Evolutionary conservation across 768 basidiomycete genomes (phyloP).

Genomic region (Tricholoma terreum): DNA sequence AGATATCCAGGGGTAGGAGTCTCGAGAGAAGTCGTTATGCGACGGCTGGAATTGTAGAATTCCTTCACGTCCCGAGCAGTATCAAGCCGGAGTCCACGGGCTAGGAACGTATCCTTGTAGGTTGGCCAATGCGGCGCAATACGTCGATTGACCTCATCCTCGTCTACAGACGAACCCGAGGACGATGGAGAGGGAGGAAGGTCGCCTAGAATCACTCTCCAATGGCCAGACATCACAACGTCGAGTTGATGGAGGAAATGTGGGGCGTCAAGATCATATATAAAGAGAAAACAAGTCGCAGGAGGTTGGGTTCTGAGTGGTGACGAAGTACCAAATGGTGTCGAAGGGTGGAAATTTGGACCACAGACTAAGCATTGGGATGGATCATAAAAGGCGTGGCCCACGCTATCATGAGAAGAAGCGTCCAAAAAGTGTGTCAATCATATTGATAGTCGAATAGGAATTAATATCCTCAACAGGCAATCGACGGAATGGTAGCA

Average conservation of each 20-base stretch:
- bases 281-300: not conserved
- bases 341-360: constrained; percentile 3
- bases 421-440: constrained; percentile 26
- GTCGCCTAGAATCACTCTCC: constrained; percentile 22
- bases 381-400: not conserved
- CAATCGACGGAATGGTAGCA: constrained; percentile 31
- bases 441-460: constrained; percentile 26
- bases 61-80: constrained; percentile 66
- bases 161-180: constrained; percentile 50
- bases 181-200: constrained; percentile 40
- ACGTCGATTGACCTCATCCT: constrained; percentile 60
- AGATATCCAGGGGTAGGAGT: constrained; percentile 29
- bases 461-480: constrained; percentile 29
- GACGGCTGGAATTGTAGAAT: constrained; percentile 38
- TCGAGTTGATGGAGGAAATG: not conserved
- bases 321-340: not conserved
- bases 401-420: constrained; percentile 16
- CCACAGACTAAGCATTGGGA: constrained; percentile 18
- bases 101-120: constrained; percentile 45
- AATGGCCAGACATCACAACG: constrained; percentile 18
- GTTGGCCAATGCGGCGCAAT: constrained; percentile 59
- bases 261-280: constrained; percentile 3
- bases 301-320: not conserved
- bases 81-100: constrained; percentile 61
- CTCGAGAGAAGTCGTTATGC: constrained; percentile 6